phyloP scores from a whole-genome alignment of 345 rosid species.

The Hirschfeldia incana region DNA sequence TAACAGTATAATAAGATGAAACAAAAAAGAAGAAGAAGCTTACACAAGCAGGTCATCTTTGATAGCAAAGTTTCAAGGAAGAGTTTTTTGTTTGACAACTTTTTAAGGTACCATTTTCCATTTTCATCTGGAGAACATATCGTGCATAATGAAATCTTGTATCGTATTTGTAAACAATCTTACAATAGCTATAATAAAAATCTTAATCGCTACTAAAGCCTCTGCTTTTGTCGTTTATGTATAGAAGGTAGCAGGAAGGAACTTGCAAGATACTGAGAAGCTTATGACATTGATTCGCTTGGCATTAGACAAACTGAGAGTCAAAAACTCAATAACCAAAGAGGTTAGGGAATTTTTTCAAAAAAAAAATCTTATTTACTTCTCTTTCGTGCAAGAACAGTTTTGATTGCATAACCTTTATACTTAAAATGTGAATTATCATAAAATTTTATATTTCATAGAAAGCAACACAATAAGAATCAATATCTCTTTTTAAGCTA shows the following conservation, averaged over 20 bases:
- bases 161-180: conserved; percentile 5
- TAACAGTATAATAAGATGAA: too few relatives aligned
- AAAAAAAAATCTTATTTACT: conserved; percentile 22
- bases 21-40: too few relatives aligned
- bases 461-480: conserved; percentile 22
- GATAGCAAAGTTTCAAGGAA: too few relatives aligned
- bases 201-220: background rate
- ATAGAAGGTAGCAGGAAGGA: conserved; percentile 39
- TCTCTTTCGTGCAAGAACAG: conserved; percentile 27
- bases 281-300: conserved; percentile 22
- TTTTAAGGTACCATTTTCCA: conserved; percentile 31
- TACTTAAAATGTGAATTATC: conserved; percentile 29
- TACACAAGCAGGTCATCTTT: too few relatives aligned
- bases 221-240: background rate
- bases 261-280: conserved; percentile 30
- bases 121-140: background rate
- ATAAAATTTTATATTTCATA: background rate
- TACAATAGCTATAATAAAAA: background rate
- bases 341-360: conserved; percentile 46
- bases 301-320: conserved; percentile 31
- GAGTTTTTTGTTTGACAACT: too few relatives aligned
- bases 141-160: conserved; percentile 8
- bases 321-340: conserved; percentile 13
- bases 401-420: conserved; percentile 34
- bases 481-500: conserved; percentile 16